Percentiles rank a stretch among this genome's conserved stretches.
Conservation (phyloP, 225 moss, liverwort and hornwort species). For the Neckera pumila region DNA sequence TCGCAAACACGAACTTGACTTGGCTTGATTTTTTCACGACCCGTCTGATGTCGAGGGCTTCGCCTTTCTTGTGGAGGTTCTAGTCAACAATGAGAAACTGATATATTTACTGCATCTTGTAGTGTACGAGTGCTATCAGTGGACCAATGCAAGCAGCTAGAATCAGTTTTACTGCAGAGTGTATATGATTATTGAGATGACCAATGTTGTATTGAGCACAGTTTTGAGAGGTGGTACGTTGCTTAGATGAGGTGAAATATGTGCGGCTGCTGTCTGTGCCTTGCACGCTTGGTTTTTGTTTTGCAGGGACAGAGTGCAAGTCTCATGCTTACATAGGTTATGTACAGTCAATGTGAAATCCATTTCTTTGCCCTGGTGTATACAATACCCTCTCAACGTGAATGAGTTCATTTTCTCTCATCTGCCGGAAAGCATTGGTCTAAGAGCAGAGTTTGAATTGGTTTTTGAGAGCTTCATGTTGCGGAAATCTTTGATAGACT, state of each 20-base stretch:
- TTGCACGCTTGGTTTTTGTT: background rate
- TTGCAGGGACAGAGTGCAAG: background rate
- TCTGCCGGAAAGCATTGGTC: background rate
- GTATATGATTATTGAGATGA: background rate
- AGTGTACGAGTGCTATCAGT: background rate
- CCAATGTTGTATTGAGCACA: background rate
- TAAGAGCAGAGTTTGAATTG: too few species aligned
- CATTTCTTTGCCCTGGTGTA: background rate
- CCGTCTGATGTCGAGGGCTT: background rate
- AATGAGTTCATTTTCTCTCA: background rate
- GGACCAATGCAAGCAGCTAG: background rate
- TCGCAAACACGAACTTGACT: background rate
- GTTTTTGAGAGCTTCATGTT: background rate
- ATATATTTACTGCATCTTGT: background rate
- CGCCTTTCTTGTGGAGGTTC: background rate
- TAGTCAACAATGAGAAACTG: background rate
- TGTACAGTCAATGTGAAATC: conserved; percentile 17
- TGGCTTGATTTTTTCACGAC: background rate
- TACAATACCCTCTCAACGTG: background rate
- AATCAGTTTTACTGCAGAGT: background rate
- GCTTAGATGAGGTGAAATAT: background rate
- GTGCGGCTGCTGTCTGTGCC: background rate
- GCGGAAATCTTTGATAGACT: background rate
- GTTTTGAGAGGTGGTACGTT: background rate
- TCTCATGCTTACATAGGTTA: background rate